Evolutionary conservation across 306 rosid genomes (phyloP).

Genomic region (Psophocarpus tetragonolobus): DNA sequence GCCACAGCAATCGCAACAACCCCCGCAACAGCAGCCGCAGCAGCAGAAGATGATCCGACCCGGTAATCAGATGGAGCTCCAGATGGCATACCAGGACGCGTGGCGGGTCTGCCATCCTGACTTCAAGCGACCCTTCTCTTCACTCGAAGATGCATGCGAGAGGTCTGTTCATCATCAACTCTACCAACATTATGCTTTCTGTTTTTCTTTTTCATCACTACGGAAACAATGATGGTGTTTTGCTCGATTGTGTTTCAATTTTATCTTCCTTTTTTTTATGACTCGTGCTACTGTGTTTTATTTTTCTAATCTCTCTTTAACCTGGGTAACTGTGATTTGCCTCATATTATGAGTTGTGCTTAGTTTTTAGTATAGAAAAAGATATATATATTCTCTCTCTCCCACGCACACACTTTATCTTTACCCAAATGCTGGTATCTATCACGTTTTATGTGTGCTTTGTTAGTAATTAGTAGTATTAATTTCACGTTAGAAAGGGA

Average conservation of each 20-base stretch:
- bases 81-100: slow-evolving; percentile 97
- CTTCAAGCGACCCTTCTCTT: slow-evolving; percentile 84
- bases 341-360: not conserved
- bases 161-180: slow-evolving; percentile 49
- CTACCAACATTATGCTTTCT: not conserved
- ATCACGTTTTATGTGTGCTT: not conserved
- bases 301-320: not conserved
- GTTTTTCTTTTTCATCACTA: slow-evolving; percentile 12
- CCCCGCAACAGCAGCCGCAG: slow-evolving; percentile 37
- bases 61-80: slow-evolving; percentile 79
- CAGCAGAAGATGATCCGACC: slow-evolving; percentile 71
- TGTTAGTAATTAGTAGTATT: not conserved
- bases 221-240: not conserved
- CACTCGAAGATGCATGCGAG: slow-evolving; percentile 93
- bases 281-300: not conserved
- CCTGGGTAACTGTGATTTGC: not conserved
- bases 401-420: too few relatives aligned
- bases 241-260: not conserved
- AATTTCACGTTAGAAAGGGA: not conserved
- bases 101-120: slow-evolving; percentile 95
- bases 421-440: not conserved
- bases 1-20: slow-evolving; percentile 27
- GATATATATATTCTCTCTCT: not conserved
- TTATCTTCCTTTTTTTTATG: not conserved
- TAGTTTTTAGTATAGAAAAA: slow-evolving; percentile 1